Conservation (phyloP, 2,329 filamentous ascomycete genomes). For the Apiospora rasikravindrae region DNA sequence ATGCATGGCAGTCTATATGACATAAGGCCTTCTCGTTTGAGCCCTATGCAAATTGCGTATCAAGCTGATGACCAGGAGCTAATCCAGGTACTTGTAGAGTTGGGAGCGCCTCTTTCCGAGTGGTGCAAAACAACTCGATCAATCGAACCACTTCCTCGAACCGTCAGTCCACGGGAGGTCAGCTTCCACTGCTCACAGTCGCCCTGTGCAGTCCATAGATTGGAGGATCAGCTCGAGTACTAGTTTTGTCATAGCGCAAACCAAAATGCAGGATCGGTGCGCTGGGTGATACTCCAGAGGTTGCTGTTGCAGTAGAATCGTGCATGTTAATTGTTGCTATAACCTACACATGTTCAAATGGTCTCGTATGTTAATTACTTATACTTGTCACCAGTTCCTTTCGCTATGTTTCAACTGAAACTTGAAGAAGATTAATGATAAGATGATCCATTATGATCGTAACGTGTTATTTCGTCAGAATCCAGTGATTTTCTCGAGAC, state of each 20-base stretch:
- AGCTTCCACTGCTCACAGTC: not conserved
- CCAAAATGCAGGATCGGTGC: not conserved
- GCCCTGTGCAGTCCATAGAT: not conserved
- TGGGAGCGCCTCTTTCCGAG: not conserved
- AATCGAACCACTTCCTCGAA: too few species aligned
- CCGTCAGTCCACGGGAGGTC: not conserved
- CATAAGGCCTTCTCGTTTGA: not conserved
- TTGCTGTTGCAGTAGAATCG: not conserved
- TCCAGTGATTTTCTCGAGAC: not conserved
- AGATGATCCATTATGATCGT: not conserved
- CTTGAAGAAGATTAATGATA: not conserved
- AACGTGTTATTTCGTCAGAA: not conserved
- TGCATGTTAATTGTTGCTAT: not conserved
- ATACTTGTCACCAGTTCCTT: not conserved
- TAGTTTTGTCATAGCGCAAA: not conserved
- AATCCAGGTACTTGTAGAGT: not conserved
- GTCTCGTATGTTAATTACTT: not conserved
- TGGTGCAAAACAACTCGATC: too few species aligned
- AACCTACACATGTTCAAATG: not conserved
- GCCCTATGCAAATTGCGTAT: not conserved
- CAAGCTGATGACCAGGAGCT: accelerated
- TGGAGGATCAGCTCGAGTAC: not conserved
- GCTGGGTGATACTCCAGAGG: not conserved
- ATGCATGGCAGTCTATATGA: not conserved
- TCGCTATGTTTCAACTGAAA: not conserved